phyloP scores from a whole-genome alignment of 179 eudicot species.

The Vitellaria paradoxa region DNA sequence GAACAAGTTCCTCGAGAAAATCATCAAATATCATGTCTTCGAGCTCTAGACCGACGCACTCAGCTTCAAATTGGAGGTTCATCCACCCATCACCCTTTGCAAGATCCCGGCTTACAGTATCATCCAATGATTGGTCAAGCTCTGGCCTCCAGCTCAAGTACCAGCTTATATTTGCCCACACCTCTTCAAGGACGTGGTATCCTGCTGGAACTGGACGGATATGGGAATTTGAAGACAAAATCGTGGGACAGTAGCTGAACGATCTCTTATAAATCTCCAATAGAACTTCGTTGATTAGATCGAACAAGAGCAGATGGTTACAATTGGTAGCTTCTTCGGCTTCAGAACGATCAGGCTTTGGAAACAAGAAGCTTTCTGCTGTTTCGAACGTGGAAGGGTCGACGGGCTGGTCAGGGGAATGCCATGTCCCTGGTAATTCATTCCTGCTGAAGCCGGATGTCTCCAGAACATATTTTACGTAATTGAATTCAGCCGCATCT shows the following conservation, averaged over 20 bases:
- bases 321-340: constrained; percentile 18
- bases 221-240: constrained; percentile 38
- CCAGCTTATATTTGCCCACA: constrained; percentile 60
- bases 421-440: constrained; percentile 64
- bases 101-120: constrained; percentile 53
- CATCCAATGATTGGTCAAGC: constrained; percentile 39
- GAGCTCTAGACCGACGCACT: constrained; percentile 65
- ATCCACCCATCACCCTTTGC: constrained; percentile 69
- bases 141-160: constrained; percentile 45
- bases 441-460: constrained; percentile 56
- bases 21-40: constrained; percentile 67
- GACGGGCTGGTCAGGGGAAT: constrained; percentile 56
- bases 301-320: constrained; percentile 57
- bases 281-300: constrained; percentile 68
- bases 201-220: constrained; percentile 69
- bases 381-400: constrained; percentile 59
- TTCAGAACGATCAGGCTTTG: constrained; percentile 15
- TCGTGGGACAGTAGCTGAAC: constrained; percentile 47
- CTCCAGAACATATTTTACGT: constrained; percentile 56
- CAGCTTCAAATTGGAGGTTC: constrained; percentile 84
- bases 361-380: constrained; percentile 32
- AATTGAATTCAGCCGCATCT: constrained; percentile 48
- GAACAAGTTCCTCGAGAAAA: constrained; percentile 26
- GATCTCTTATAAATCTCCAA: constrained; percentile 58
- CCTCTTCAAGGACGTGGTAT: constrained; percentile 60